Conservation (phyloP, 257 asterid species). For the Ehretia macrophylla region DNA sequence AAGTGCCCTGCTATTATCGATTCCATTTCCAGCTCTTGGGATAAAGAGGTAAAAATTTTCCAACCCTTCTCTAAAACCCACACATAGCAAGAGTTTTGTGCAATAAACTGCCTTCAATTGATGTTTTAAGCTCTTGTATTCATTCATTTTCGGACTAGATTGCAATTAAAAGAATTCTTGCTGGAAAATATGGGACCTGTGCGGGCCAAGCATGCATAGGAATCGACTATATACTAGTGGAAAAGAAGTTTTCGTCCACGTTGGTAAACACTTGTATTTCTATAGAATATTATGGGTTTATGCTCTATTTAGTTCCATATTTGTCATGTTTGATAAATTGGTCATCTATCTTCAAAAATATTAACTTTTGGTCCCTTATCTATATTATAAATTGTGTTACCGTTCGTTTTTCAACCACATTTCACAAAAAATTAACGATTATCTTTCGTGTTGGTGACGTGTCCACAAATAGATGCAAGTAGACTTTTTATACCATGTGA, state of each 20-base stretch:
- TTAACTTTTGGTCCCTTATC: too few relatives aligned
- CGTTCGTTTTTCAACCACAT: too few relatives aligned
- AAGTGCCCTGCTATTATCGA: slow-evolving; percentile 82
- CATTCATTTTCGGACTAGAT: slow-evolving; percentile 27
- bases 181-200: slow-evolving; percentile 71
- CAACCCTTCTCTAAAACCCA: too few relatives aligned
- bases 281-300: too few relatives aligned
- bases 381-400: too few relatives aligned
- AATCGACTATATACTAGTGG: slow-evolving; percentile 66
- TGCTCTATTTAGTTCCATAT: too few relatives aligned
- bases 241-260: slow-evolving; percentile 41
- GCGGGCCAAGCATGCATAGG: slow-evolving; percentile 86
- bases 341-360: too few relatives aligned
- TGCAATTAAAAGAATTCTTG: slow-evolving; percentile 58
- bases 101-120: background rate
- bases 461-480: too few relatives aligned
- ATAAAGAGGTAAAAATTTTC: slow-evolving; percentile 47
- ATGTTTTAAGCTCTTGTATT: background rate
- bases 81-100: background rate
- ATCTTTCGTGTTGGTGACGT: too few relatives aligned
- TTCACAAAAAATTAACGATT: too few relatives aligned
- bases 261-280: slow-evolving; percentile 35
- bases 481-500: too few relatives aligned
- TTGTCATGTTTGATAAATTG: too few relatives aligned
- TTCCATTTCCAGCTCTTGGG: slow-evolving; percentile 54